Base-by-base conservation (phyloP, 495 filamentous ascomycete species). In the Barbatosphaeria neglecta region DNA sequence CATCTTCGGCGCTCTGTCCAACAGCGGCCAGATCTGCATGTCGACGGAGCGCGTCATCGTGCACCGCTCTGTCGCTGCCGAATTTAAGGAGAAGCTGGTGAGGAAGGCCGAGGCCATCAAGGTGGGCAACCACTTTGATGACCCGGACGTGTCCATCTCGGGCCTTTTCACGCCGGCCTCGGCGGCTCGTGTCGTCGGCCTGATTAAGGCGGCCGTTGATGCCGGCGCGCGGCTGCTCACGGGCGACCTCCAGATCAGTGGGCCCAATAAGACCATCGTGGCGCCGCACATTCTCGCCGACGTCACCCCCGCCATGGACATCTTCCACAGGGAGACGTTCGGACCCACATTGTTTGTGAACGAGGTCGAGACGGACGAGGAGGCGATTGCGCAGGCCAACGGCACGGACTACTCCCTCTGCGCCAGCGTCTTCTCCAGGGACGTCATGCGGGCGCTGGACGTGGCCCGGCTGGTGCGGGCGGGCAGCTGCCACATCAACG, bases 151-250 rank as follows among this genome's bases (percentile, higher is more conserved):
- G 1, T 56, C 69, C 1, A 64, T 66, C 13, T 77, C 77, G 9
- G 66, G 74, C 0, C 66, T 84, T 5, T 71, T 84, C 20, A 68
- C 66, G 16, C 45, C 69, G 0, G 70, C 71, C 1, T 69, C 69
- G 2, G 75, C 78, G 20, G 58, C 68, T 22, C 82, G 81, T 46
- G 76, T 77, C 46, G 65, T 73, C 51, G 63, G 62, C 11, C 56
- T 86, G 1, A 64, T 84, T 19, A 50, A 64, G 1, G 66, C 74
- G 39, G 82, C 82, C 3, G 61, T 80, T 3, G 59, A 65, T 13
- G 46, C 49, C 15, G 62, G 64, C 37, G 61, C 64, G 7, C 59
- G 43, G 23, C 37, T 64, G 19, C 44, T 65, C 22, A 44, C 42
- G n/a, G 59, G 61, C 8, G 56, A 62, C 37, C 31, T 58, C 22